Evolutionary conservation across 176 grass and related monocot species (phyloP).

Genomic region (Oryza longistaminata): DNA sequence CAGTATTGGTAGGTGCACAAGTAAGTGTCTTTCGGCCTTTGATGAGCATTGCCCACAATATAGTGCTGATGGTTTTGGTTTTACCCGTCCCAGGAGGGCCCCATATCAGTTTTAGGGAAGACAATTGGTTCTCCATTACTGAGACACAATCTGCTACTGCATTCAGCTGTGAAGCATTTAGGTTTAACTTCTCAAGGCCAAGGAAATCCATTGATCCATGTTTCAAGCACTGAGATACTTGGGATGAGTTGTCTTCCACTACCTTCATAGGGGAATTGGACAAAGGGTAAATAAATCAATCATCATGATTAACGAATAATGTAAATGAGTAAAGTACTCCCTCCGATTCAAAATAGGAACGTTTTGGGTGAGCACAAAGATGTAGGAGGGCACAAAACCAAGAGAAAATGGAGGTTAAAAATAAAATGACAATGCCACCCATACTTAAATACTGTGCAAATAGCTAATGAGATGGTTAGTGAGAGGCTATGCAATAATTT

Average conservation of each 20-base stretch:
- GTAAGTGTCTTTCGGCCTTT: conserved; percentile 28
- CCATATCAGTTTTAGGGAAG: conserved; percentile 58
- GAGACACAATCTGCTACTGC: conserved; percentile 38
- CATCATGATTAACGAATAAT: not conserved
- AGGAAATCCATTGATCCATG: not conserved
- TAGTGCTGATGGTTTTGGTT: conserved; percentile 40
- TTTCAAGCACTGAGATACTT: not conserved
- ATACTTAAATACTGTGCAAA: too few relatives aligned
- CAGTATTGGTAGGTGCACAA: conserved; percentile 53
- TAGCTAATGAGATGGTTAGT: too few relatives aligned
- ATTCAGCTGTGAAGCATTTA: conserved; percentile 50
- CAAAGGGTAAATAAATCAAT: not conserved
- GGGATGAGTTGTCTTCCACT: not conserved
- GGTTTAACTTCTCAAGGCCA: conserved; percentile 3
- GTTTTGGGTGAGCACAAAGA: too few relatives aligned
- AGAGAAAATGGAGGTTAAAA: too few relatives aligned
- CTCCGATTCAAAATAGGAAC: too few relatives aligned
- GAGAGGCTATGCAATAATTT: too few relatives aligned
- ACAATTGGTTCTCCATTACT: not conserved
- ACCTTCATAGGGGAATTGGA: conserved; percentile 9
- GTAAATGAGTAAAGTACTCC: too few relatives aligned
- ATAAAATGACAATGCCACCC: too few relatives aligned
- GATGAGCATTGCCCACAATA: conserved; percentile 37
- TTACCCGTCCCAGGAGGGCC: conserved; percentile 55
- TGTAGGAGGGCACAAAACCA: too few relatives aligned